Conservation (phyloP, 441 rosid genomes). For the Gossypium lobatum region DNA sequence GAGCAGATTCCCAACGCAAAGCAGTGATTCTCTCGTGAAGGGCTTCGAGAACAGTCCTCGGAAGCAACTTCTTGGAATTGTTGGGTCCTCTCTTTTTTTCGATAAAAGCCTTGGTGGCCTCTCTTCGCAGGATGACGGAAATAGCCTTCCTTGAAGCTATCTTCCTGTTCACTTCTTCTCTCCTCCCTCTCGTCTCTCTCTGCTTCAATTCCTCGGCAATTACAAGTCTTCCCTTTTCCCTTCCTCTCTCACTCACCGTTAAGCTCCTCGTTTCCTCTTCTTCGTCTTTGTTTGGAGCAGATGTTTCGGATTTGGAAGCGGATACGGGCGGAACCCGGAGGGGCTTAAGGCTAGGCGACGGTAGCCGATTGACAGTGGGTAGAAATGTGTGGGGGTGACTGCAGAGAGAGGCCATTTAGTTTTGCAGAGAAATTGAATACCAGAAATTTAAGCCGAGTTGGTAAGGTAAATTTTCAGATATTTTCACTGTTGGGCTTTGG, state of each 20-base stretch:
- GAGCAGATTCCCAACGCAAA: constrained; percentile 88
- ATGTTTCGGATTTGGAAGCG: constrained; percentile 18
- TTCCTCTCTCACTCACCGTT: constrained; percentile 19
- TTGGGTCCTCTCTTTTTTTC: constrained; percentile 67
- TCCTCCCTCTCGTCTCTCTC: constrained; percentile 42
- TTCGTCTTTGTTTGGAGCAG: background rate
- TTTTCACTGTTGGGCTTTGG: background rate
- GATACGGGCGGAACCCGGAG: constrained; percentile 14
- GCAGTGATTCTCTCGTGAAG: constrained; percentile 82
- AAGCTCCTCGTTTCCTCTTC: constrained; percentile 6
- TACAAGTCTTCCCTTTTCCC: constrained; percentile 24
- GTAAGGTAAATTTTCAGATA: background rate
- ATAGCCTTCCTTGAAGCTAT: constrained; percentile 78
- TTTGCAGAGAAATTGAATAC: background rate
- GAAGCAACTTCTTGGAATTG: constrained; percentile 71
- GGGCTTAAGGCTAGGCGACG: background rate
- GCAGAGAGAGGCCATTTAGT: constrained; percentile 38
- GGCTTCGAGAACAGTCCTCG: constrained; percentile 76
- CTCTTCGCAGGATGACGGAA: constrained; percentile 65
- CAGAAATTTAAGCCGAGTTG: background rate
- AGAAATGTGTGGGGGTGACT: constrained; percentile 25
- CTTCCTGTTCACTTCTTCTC: constrained; percentile 51
- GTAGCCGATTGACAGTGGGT: constrained; percentile 24
- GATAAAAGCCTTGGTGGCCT: constrained; percentile 66
- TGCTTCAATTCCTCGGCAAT: constrained; percentile 35